Evolutionary conservation across 257 asterid genomes (phyloP).

Genomic region (Solanum neorickii): DNA sequence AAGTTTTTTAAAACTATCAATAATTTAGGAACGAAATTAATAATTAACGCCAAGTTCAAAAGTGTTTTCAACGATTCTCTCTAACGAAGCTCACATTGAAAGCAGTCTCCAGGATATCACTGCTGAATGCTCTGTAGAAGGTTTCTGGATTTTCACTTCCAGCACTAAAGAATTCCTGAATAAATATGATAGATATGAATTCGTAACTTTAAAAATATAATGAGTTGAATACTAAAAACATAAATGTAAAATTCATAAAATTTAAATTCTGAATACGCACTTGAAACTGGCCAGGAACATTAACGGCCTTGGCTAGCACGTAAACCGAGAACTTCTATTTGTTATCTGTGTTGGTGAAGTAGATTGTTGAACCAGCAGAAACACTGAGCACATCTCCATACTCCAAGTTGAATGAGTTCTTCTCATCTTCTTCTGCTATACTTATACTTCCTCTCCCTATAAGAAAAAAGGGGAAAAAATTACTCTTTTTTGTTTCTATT

Average conservation of each 20-base stretch:
- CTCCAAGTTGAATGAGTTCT: conserved; percentile 19
- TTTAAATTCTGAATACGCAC: neutral
- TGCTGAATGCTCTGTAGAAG: conserved; percentile 32
- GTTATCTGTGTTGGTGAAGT: conserved; percentile 16
- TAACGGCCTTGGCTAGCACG: conserved; percentile 23
- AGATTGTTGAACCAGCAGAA: conserved; percentile 21
- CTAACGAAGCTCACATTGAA: conserved; percentile 17
- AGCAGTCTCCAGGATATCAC: conserved; percentile 35
- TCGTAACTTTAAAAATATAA: neutral
- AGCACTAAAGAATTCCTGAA: conserved; percentile 29
- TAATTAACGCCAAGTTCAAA: too few relatives aligned
- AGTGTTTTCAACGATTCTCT: too few relatives aligned
- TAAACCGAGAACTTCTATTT: conserved; percentile 17
- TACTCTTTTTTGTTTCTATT: neutral
- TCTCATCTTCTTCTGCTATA: conserved; percentile 4
- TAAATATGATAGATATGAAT: too few relatives aligned
- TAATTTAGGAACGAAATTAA: too few relatives aligned
- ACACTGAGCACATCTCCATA: conserved; percentile 28
- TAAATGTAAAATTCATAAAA: too few relatives aligned
- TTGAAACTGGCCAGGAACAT: conserved; percentile 24
- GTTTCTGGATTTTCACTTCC: conserved; percentile 33
- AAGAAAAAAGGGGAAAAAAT: neutral
- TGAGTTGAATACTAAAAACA: neutral
- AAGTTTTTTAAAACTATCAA: too few relatives aligned
- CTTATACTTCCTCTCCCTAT: conserved; percentile 23